Evolutionary conservation across 1,139 yeast genomes (phyloP).

Genomic region (Magnusiomyces fungicola): DNA sequence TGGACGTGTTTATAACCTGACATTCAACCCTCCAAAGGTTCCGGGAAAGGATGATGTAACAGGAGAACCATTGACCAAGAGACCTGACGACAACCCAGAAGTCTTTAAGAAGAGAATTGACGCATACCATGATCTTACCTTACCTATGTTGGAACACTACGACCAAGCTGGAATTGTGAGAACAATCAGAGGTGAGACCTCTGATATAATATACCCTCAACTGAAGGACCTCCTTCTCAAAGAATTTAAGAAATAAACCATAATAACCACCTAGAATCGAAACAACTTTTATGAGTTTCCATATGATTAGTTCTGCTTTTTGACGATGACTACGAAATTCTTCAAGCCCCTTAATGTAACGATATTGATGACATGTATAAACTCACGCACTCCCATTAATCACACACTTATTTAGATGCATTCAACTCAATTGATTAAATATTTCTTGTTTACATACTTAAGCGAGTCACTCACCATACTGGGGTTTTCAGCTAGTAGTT

Average conservation of each 20-base stretch:
- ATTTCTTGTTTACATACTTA: too few relatives aligned
- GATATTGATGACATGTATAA: too few relatives aligned
- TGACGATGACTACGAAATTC: too few relatives aligned
- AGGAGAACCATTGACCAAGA: slow-evolving; percentile 72
- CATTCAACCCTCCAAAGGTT: slow-evolving; percentile 81
- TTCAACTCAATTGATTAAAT: too few relatives aligned
- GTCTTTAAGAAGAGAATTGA: slow-evolving; percentile 63
- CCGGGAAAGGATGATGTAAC: slow-evolving; percentile 81
- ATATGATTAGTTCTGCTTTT: too few relatives aligned
- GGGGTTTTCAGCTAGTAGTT: too few relatives aligned
- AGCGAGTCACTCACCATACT: too few relatives aligned
- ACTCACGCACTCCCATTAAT: too few relatives aligned
- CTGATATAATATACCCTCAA: slow-evolving; percentile 78
- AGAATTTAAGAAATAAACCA: slow-evolving; percentile 6
- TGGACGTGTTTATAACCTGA: slow-evolving; percentile 78
- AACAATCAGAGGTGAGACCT: slow-evolving; percentile 65
- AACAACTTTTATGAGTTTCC: too few relatives aligned
- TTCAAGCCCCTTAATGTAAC: too few relatives aligned
- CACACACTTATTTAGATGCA: too few relatives aligned
- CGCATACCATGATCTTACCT: slow-evolving; percentile 51
- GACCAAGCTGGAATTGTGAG: slow-evolving; percentile 44
- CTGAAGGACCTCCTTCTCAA: slow-evolving; percentile 27
- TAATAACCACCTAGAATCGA: too few relatives aligned
- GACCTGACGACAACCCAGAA: slow-evolving; percentile 67
- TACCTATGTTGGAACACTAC: slow-evolving; percentile 62